phyloP scores from a whole-genome alignment of 495 filamentous ascomycete species.

The Talaromyces proteolyticus region DNA sequence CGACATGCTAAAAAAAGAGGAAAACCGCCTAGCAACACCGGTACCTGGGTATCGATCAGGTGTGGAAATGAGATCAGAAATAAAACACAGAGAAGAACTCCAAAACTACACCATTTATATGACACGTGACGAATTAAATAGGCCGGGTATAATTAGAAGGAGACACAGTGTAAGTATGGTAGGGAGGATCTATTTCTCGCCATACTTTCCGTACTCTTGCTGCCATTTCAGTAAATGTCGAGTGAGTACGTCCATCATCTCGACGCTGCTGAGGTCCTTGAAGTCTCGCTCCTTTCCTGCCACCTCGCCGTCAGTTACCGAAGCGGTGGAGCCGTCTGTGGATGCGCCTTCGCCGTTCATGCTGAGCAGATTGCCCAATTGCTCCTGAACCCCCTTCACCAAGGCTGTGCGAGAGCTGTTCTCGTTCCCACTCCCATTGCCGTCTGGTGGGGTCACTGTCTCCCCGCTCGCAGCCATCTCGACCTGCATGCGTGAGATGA shows the following conservation, averaged over 20 bases:
- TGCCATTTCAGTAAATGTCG: conserved; percentile 75
- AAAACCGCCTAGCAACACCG: too few relatives aligned
- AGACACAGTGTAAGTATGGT: background rate
- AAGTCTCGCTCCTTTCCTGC: conserved; percentile 46
- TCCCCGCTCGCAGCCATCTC: conserved; percentile 64
- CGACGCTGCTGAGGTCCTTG: conserved; percentile 60
- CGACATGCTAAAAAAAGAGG: too few relatives aligned
- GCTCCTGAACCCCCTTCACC: conserved; percentile 28
- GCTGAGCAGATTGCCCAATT: conserved; percentile 25
- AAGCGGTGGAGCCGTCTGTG: conserved; percentile 13
- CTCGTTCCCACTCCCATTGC: conserved; percentile 29
- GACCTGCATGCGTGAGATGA: conserved; percentile 83
- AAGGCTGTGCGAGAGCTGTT: conserved; percentile 16
- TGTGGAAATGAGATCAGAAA: too few relatives aligned
- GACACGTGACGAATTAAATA: background rate
- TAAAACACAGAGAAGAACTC: too few relatives aligned
- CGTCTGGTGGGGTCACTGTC: conserved; percentile 28
- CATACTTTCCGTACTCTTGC: conserved; percentile 51
- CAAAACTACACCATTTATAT: background rate
- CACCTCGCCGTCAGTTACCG: conserved; percentile 23
- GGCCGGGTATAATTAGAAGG: background rate
- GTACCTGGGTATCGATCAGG: too few relatives aligned
- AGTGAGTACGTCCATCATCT: conserved; percentile 80
- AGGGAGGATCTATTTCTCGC: conserved; percentile 30
- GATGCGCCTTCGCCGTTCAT: conserved; percentile 18